A percentile compares a stretch with the other conserved stretches of the same genome.
These are phyloP conservation scores for Aspergillus carbonarius DNA, from an alignment of 2,329 filamentous ascomycete genomes.

Conservation along the genomic window DNA sequence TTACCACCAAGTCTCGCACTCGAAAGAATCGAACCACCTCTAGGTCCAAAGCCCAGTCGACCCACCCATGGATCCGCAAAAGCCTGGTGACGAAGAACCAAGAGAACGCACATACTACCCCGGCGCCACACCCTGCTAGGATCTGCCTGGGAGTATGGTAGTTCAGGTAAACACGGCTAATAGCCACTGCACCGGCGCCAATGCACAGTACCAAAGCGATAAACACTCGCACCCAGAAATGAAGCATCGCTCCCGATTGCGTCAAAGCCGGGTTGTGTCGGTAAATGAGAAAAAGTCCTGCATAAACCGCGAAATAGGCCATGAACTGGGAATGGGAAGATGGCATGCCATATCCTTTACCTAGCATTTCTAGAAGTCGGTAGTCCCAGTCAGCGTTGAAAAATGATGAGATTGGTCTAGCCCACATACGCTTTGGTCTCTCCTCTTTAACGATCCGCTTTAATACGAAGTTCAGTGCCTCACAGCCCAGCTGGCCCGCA, in stretches of 20 bases:
- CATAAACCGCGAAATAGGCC: slow-evolving; percentile 81
- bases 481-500: slow-evolving; percentile 84
- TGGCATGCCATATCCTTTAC: slow-evolving; percentile 98
- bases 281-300: slow-evolving; percentile 80
- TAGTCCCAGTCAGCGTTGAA: not conserved
- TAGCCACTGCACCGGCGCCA: slow-evolving; percentile 68
- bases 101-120: slow-evolving; percentile 65
- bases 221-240: slow-evolving; percentile 56
- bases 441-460: slow-evolving; percentile 94
- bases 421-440: slow-evolving; percentile 68
- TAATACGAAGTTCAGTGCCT: slow-evolving; percentile 82
- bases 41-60: slow-evolving; percentile 70
- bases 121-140: slow-evolving; percentile 71
- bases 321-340: slow-evolving; percentile 94
- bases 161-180: slow-evolving; percentile 83
- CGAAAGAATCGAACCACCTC: slow-evolving; percentile 65
- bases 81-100: slow-evolving; percentile 78
- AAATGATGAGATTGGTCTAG: not conserved
- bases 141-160: slow-evolving; percentile 93
- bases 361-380: slow-evolving; percentile 60
- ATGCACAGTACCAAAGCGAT: slow-evolving; percentile 59
- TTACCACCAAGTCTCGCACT: slow-evolving; percentile 78
- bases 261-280: slow-evolving; percentile 64
- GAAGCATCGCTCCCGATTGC: slow-evolving; percentile 44
- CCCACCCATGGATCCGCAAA: slow-evolving; percentile 64